Percentiles rank a stretch among this genome's conserved stretches.
These are phyloP conservation scores for Phytophthora idaei DNA, from an alignment of 352 stramenopile genomes.

Conservation along the genomic window DNA sequence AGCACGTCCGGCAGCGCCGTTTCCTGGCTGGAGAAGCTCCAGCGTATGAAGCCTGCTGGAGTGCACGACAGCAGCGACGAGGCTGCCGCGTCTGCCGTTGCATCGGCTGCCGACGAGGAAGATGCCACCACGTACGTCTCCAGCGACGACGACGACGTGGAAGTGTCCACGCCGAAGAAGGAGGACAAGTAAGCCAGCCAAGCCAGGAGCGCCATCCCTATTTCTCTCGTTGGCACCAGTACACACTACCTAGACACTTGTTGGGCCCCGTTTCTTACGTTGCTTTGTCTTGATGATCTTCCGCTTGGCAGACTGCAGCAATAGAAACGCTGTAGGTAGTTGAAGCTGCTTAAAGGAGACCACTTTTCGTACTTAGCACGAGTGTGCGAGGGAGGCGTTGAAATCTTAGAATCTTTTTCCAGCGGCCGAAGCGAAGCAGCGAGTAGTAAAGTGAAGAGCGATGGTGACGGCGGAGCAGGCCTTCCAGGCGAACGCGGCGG, in stretches of 20 bases:
- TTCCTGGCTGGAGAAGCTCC: conserved; percentile 88
- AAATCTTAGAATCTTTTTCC: conserved; percentile 35
- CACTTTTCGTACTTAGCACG: conserved; percentile 27
- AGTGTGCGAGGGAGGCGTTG: background rate
- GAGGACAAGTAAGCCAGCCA: conserved; percentile 33
- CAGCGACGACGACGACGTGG: conserved; percentile 14
- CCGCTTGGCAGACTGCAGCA: background rate
- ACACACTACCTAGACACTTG: conserved; percentile 34
- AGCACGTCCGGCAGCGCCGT: conserved; percentile 71
- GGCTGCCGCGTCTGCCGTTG: conserved; percentile 27
- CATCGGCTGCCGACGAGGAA: conserved; percentile 35
- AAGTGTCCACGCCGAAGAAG: conserved; percentile 17
- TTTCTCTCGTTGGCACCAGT: conserved; percentile 23
- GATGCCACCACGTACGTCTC: conserved; percentile 4
- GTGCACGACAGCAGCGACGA: conserved; percentile 43
- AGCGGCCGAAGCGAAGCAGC: conserved; percentile 25
- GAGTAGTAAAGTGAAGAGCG: conserved; percentile 26
- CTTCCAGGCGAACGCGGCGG: conserved; percentile 78
- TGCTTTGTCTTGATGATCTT: background rate
- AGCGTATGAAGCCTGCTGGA: conserved; percentile 85
- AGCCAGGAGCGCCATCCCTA: background rate
- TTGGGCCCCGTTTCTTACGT: background rate
- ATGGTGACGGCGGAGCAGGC: conserved; percentile 74
- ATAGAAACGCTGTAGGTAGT: conserved; percentile 1
- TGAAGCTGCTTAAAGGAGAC: conserved; percentile 9